Evolutionary conservation across 495 filamentous ascomycete genomes (phyloP), one percentile per base, ranked within the genome.

Genomic region (Penicillium crystallinum): DNA sequence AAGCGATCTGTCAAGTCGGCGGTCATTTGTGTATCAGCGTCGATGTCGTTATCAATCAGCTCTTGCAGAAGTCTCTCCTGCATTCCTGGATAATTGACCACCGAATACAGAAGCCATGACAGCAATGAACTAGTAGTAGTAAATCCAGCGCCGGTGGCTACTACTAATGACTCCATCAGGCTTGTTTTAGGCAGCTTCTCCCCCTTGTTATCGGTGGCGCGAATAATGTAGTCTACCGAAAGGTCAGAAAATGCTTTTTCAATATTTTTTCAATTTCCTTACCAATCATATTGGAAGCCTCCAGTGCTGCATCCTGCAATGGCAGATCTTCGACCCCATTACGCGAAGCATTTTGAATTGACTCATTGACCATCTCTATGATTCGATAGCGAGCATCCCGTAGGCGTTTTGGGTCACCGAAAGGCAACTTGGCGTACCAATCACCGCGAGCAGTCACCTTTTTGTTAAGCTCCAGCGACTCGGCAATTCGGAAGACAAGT

Each of bases 11-110:
- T 66, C 1, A 70, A 21, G 12, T 80, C 77, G 2, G 72, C 57
- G 0, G 72, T 70, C 17, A 67, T 55, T 14, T 64, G 48, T 0
- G 67, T 77, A 10, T 77, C 49, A 14, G 62, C 62, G 19, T 57
- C 57, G 21, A 71, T 58, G 19, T 63, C 77, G 52, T 78, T 50
- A 62, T 82, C 76, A 55, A 81, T 63, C 11, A 82, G 56, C 34
- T 81, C 79, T 46, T 80, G 77, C 2, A 81, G 65, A 0, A 83
- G 64, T 0, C 70, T 57, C 10, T 78, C 79, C 54, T 82, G 80
- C 58, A 71, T 74, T 0, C 70, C 77, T 0, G 66, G 64, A 46
- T 82, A 81, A 1, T 56, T 66, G 37, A 71, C 68, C 17, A 82
- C 49, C 14, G 66, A 62, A 56, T 79, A 83, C 40, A 81, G 62